Evolutionary conservation across 352 stramenopile species (phyloP).

Genomic region (Pythium monospermum): DNA sequence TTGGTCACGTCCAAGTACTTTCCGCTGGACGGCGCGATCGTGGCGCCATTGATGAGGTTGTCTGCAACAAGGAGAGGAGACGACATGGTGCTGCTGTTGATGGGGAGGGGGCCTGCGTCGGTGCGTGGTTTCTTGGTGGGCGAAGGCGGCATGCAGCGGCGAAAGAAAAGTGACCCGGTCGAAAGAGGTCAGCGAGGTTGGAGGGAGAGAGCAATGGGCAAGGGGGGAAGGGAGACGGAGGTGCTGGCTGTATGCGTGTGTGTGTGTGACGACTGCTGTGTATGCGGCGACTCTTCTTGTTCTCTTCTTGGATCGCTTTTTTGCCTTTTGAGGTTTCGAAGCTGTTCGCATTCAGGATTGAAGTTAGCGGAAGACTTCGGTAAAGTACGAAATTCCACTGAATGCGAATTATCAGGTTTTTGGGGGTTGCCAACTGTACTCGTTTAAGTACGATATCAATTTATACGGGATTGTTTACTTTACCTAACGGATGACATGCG

Average conservation of each 20-base stretch:
- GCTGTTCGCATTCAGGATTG: conserved; percentile 21
- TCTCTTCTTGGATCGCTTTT: not conserved
- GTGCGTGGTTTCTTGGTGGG: not conserved
- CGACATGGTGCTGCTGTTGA: not conserved
- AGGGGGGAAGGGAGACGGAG: not conserved
- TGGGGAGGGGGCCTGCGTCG: not conserved
- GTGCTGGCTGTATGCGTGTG: no score
- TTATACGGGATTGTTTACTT: no score
- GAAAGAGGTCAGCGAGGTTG: no score
- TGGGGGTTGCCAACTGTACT: no score
- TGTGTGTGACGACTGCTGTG: not conserved
- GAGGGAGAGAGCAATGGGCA: no score
- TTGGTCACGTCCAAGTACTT: conserved; percentile 65
- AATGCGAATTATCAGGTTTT: conserved; percentile 6
- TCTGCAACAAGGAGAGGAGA: conserved; percentile 25
- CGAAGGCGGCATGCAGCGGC: not conserved
- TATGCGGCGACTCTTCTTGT: conserved; percentile 1
- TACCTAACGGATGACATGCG: no score
- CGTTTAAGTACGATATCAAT: no score
- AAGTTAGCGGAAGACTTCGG: conserved; percentile 3
- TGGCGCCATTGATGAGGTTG: conserved; percentile 69
- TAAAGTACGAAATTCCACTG: conserved; percentile 7
- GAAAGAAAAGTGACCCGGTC: not conserved
- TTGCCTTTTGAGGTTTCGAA: not conserved
- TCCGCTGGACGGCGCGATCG: conserved; percentile 34